These are phyloP conservation scores for Pelargonium cotyledonis DNA, from an alignment of 441 rosid species.

Conservation along the genomic window DNA sequence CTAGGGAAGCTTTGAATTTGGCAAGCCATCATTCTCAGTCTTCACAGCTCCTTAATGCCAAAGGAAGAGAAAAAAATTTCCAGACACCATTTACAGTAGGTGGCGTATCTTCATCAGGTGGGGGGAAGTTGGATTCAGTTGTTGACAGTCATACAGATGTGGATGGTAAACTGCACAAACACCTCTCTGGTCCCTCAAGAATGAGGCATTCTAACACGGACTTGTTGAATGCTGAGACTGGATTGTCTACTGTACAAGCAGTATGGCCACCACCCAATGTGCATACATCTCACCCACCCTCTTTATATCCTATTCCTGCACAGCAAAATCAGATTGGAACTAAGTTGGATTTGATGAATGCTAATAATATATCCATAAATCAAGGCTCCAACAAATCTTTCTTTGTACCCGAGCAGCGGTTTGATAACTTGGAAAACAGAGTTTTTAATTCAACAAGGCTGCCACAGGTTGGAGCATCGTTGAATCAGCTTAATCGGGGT, in stretches of 20 bases:
- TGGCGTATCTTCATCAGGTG: not conserved
- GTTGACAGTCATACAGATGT: not conserved
- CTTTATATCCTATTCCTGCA: not conserved
- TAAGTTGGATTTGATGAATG: conserved; percentile 33
- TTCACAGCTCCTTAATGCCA: conserved; percentile 30
- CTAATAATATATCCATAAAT: conserved; percentile 1
- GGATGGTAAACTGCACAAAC: conserved; percentile 4
- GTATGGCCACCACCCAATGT: not conserved
- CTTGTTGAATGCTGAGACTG: not conserved
- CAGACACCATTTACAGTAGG: not conserved
- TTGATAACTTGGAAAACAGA: conserved; percentile 35
- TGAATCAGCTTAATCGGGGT: conserved; percentile 47
- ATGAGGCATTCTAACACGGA: not conserved
- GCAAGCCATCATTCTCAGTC: conserved; percentile 34
- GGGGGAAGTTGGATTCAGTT: conserved; percentile 9
- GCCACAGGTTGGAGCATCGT: conserved; percentile 7
- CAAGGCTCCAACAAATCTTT: conserved; percentile 25
- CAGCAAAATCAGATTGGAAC: conserved; percentile 34
- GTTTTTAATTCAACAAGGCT: conserved; percentile 21
- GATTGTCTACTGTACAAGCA: not conserved
- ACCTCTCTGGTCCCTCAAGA: not conserved
- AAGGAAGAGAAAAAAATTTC: conserved; percentile 31
- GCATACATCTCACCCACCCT: not conserved
- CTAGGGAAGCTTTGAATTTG: conserved; percentile 45
- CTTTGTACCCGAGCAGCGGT: conserved; percentile 21